Base-by-base conservation (phyloP, 352 stramenopile species). In the Phytophthora sojae region DNA sequence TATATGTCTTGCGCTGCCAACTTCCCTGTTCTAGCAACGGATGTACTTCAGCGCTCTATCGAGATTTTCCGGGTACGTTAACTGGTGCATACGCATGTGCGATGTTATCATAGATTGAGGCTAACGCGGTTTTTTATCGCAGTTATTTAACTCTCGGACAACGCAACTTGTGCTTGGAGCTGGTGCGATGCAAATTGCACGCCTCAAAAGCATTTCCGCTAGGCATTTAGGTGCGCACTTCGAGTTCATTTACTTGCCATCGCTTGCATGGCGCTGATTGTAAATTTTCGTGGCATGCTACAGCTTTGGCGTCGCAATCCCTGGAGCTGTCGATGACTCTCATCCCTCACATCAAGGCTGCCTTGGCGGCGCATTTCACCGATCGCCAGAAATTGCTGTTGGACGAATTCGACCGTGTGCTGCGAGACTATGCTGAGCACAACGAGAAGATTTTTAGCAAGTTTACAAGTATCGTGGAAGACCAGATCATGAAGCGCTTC, bases 401-500 rank as follows among this genome's bases (percentile, higher is more conserved):
- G 7, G 89, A 94, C 58, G 95, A 99, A 54, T 91, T 99, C 57
- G 97, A 99, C 68, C 95, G 94, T 51, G 97, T 99, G 11, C 79
- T 97, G 69, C 88, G 93, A 56, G 97, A 99, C 75, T 99, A 98
- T 67, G 85, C 86, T 5, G 97, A 99, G 58, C 97, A 99, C 79
- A 97, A 97, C 68, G 94, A 99, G 75, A 99, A 99, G 69, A 98
- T 99, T 70, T 92, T 99, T 56, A 97, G 88, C 72, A 99, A 99
- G 71, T 99, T 99, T 79, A 98, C 98, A 0, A 97, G 86, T 57
- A 99, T 99, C 57, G 97, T 99, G 59, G 96, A 97, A 71, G 96
- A 98, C 60, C 89, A 96, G 66, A 98, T 99, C 73, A 97, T 99
- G 76, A 97, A 98, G 67, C 85, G 96, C 4, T 93, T 91, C 57